These are phyloP conservation scores for Neonectria faginata DNA, from an alignment of 2,329 filamentous ascomycete species.

Conservation along the genomic window DNA sequence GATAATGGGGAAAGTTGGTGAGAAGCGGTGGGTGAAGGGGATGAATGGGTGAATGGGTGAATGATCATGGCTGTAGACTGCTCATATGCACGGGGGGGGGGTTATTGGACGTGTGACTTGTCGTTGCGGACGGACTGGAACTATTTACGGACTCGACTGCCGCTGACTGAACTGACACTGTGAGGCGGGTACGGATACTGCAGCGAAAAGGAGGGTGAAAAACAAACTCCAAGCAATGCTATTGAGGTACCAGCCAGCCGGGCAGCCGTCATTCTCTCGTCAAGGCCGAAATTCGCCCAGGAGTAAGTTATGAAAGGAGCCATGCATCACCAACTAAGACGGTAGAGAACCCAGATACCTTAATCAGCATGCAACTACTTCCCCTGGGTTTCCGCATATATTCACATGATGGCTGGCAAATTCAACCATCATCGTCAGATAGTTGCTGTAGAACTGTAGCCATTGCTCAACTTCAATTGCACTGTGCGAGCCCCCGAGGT, in stretches of 20 bases:
- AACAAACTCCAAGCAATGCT: background rate
- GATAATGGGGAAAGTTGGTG: slow-evolving; percentile 14
- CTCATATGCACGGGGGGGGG: background rate
- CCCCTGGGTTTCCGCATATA: background rate
- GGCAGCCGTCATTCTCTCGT: background rate
- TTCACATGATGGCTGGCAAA: background rate
- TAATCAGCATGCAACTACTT: background rate
- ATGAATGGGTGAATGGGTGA: background rate
- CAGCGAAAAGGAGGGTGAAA: background rate
- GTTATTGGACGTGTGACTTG: slow-evolving; percentile 14
- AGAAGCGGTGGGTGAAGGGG: slow-evolving; percentile 4
- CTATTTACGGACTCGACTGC: background rate
- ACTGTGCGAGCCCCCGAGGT: slow-evolving; percentile 8
- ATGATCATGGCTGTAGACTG: background rate
- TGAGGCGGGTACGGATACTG: slow-evolving; percentile 21
- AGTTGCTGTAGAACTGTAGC: no score
- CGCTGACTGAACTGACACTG: background rate
- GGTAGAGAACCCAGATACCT: background rate
- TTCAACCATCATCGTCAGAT: background rate
- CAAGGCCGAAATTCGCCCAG: no score
- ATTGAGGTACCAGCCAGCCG: background rate
- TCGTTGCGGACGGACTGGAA: slow-evolving; percentile 1
- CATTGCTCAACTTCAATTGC: background rate
- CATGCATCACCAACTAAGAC: background rate
- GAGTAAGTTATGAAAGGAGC: background rate